A percentile compares a stretch with the other conserved stretches of the same genome.
These are phyloP conservation scores for Podaxis rugospora DNA, from an alignment of 768 basidiomycete genomes.

Conservation along the genomic window DNA sequence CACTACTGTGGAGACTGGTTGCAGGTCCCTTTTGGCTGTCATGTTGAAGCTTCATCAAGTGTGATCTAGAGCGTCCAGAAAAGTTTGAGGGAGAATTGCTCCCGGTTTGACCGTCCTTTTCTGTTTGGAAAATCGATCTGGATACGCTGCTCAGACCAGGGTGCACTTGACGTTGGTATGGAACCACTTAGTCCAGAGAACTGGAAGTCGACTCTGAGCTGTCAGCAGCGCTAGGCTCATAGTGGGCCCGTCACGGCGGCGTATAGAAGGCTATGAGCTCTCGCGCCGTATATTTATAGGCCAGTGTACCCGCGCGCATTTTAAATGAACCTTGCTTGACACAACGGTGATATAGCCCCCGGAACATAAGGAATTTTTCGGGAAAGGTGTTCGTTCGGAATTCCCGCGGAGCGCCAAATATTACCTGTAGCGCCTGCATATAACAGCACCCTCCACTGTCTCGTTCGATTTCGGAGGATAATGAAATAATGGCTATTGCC, in stretches of 20 bases:
- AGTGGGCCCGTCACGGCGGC: background rate
- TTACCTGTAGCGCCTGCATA: background rate
- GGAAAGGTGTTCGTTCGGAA: background rate
- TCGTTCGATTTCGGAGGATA: background rate
- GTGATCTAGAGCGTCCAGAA: background rate
- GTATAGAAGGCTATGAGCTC: slow-evolving; percentile 1
- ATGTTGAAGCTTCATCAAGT: background rate
- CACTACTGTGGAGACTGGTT: background rate
- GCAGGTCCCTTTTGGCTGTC: background rate
- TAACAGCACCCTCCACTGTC: background rate
- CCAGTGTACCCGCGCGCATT: background rate
- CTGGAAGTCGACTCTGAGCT: background rate
- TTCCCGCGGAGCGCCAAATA: background rate
- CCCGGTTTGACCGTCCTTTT: background rate
- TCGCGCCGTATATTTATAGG: background rate
- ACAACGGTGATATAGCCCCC: background rate
- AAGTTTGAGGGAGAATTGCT: background rate
- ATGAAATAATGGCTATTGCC: background rate
- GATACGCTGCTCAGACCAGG: background rate
- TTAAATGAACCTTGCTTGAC: slow-evolving; percentile 6
- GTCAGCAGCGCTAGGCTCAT: background rate
- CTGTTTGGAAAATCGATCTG: background rate
- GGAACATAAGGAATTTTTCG: background rate
- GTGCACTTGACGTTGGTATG: background rate
- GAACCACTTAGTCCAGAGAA: background rate